These are phyloP conservation scores for Plenodomus biglobosus DNA, from an alignment of 2,329 filamentous ascomycete species.

Conservation along the genomic window DNA sequence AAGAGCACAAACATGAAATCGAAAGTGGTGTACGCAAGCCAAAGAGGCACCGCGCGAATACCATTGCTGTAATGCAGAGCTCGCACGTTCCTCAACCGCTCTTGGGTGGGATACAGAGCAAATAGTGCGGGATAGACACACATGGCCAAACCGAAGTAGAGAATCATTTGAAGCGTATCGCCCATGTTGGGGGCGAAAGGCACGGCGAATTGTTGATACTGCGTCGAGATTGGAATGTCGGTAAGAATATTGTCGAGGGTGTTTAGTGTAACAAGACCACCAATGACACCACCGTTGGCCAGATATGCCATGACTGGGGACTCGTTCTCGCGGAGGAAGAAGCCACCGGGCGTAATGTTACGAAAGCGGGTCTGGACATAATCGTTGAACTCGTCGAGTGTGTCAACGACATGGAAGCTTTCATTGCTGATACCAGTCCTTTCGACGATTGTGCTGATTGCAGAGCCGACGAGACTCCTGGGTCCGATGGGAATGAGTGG, in stretches of 20 bases:
- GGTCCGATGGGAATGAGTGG: constrained; percentile 48
- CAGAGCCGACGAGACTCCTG: constrained; percentile 30
- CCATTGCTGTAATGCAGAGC: constrained; percentile 91
- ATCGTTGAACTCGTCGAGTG: constrained; percentile 66
- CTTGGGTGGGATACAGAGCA: constrained; percentile 82
- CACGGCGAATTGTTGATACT: constrained; percentile 73
- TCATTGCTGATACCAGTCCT: constrained; percentile 27
- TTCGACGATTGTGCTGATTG: constrained; percentile 29
- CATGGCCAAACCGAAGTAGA: constrained; percentile 80
- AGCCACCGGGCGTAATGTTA: constrained; percentile 74
- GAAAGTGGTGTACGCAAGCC: constrained; percentile 79
- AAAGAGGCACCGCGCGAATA: constrained; percentile 77
- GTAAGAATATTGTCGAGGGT: constrained; percentile 78
- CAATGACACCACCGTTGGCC: constrained; percentile 64
- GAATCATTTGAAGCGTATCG: constrained; percentile 73
- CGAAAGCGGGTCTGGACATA: constrained; percentile 65
- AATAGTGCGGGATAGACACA: constrained; percentile 83
- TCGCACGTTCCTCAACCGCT: constrained; percentile 75
- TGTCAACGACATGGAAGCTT: constrained; percentile 59
- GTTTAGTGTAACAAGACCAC: constrained; percentile 80
- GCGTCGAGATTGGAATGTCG: constrained; percentile 68
- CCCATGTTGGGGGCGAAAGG: constrained; percentile 70
- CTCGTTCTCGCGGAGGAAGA: constrained; percentile 69
- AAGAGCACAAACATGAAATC: constrained; percentile 75
- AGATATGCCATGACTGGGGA: constrained; percentile 71